Conservation (phyloP, 2,329 filamentous ascomycete species). For the Talaromyces piceae region DNA sequence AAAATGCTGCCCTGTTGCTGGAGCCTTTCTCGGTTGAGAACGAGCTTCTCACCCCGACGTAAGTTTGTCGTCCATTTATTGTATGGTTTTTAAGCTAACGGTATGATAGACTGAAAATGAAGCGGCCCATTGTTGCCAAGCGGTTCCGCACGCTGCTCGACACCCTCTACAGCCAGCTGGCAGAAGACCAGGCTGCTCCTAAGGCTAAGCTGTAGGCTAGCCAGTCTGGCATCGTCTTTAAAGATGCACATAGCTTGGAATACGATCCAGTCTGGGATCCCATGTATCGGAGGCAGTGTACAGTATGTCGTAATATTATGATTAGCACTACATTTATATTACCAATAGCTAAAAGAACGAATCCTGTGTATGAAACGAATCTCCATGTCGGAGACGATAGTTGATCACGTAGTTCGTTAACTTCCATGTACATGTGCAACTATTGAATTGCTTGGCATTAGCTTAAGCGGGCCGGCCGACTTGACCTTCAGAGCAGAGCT, state of each 20-base stretch:
- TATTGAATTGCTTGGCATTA: not conserved
- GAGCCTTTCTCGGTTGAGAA: slow-evolving; percentile 95
- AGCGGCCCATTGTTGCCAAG: slow-evolving; percentile 61
- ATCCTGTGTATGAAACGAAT: too few relatives aligned
- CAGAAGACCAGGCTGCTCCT: slow-evolving; percentile 29
- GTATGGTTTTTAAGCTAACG: not conserved
- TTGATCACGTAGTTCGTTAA: too few relatives aligned
- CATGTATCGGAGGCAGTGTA: not conserved
- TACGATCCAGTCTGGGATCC: not conserved
- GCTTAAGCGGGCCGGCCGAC: not conserved
- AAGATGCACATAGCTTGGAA: not conserved
- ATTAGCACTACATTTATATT: too few relatives aligned
- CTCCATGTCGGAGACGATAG: too few relatives aligned
- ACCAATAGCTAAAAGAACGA: too few relatives aligned
- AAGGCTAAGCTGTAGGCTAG: slow-evolving; percentile 33
- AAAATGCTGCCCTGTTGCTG: slow-evolving; percentile 63
- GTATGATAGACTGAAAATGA: slow-evolving; percentile 56
- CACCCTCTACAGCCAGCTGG: slow-evolving; percentile 52
- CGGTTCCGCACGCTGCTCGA: slow-evolving; percentile 52
- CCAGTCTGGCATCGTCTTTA: not conserved
- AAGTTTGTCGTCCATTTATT: slow-evolving; percentile 14
- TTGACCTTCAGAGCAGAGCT: not conserved
- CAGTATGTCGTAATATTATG: not conserved
- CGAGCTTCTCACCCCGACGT: slow-evolving; percentile 57
- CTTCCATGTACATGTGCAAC: too few relatives aligned